phyloP scores from a whole-genome alignment of 2,329 filamentous ascomycete genomes.

The Calonectria naviculata region DNA sequence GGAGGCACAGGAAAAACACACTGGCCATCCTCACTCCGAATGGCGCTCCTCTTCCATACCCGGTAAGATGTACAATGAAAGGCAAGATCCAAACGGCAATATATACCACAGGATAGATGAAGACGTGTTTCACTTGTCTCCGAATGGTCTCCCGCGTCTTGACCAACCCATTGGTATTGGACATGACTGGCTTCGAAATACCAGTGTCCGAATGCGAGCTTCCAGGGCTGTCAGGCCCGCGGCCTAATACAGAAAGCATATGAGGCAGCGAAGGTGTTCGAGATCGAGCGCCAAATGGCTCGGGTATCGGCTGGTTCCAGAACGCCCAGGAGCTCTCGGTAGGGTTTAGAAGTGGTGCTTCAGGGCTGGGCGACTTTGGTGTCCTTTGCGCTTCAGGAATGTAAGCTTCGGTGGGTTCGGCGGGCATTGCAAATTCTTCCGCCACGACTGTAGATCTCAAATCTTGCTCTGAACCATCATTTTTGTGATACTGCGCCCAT shows the following conservation, averaged over 20 bases:
- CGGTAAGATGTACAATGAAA: slow-evolving; percentile 71
- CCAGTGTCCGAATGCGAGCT: slow-evolving; percentile 27
- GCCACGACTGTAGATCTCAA: neutral
- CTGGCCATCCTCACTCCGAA: slow-evolving; percentile 66
- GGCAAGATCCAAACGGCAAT: slow-evolving; percentile 78
- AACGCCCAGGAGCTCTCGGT: slow-evolving; percentile 5
- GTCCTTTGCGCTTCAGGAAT: neutral
- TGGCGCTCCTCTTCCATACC: slow-evolving; percentile 52
- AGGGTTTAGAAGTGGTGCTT: slow-evolving; percentile 1
- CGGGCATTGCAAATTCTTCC: neutral
- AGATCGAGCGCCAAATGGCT: slow-evolving; percentile 16
- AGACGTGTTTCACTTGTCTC: slow-evolving; percentile 76
- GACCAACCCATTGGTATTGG: slow-evolving; percentile 43
- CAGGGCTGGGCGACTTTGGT: neutral
- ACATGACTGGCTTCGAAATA: slow-evolving; percentile 23
- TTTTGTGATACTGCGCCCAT: neutral
- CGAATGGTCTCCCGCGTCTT: slow-evolving; percentile 66
- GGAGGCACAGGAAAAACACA: slow-evolving; percentile 69
- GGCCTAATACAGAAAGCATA: slow-evolving; percentile 37
- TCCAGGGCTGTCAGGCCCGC: slow-evolving; percentile 28
- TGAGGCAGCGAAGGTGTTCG: slow-evolving; percentile 37
- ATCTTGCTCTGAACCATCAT: neutral
- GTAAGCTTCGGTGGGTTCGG: slow-evolving; percentile 14
- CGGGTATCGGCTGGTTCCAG: slow-evolving; percentile 21
- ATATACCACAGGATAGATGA: slow-evolving; percentile 82